These are phyloP conservation scores for Ogataea nakhonphanomensis DNA, from an alignment of 805 yeast species.

Conservation along the genomic window DNA sequence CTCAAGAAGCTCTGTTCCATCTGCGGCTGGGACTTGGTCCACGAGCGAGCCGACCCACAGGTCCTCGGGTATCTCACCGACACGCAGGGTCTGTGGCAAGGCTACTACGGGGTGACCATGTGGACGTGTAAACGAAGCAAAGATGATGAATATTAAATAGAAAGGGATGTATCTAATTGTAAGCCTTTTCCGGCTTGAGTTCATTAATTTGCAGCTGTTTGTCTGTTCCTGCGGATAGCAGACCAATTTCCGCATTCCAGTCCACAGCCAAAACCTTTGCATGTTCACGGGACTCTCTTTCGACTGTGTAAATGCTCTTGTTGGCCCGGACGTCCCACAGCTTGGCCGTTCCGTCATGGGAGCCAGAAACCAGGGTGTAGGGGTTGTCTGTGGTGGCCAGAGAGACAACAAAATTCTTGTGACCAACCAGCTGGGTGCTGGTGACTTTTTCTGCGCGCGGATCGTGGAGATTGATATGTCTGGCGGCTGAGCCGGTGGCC, in stretches of 20 bases:
- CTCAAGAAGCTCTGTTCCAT: conserved; percentile 45
- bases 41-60: conserved; percentile 31
- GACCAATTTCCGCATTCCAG: conserved; percentile 79
- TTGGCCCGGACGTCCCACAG: conserved; percentile 95
- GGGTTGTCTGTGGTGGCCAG: conserved; percentile 75
- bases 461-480: conserved; percentile 92
- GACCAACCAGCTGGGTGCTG: conserved; percentile 77
- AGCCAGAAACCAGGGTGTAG: conserved; percentile 81
- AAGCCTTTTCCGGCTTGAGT: conserved; percentile 10
- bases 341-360: conserved; percentile 95
- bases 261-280: conserved; percentile 80
- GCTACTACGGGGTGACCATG: conserved; percentile 64
- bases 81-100: conserved; percentile 66
- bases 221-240: conserved; percentile 91
- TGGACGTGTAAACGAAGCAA: conserved; percentile 39
- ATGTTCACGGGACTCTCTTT: conserved; percentile 59
- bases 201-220: conserved; percentile 83
- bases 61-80: conserved; percentile 68
- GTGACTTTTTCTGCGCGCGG: conserved; percentile 74
- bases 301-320: conserved; percentile 74
- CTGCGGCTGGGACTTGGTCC: conserved; percentile 61
- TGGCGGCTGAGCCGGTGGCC: conserved; percentile 96
- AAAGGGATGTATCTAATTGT: neutral
- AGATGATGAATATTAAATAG: conserved; percentile 30
- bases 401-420: conserved; percentile 83